These are phyloP conservation scores for Casuarina equisetifolia DNA, from an alignment of 306 rosid species.

Conservation along the genomic window DNA sequence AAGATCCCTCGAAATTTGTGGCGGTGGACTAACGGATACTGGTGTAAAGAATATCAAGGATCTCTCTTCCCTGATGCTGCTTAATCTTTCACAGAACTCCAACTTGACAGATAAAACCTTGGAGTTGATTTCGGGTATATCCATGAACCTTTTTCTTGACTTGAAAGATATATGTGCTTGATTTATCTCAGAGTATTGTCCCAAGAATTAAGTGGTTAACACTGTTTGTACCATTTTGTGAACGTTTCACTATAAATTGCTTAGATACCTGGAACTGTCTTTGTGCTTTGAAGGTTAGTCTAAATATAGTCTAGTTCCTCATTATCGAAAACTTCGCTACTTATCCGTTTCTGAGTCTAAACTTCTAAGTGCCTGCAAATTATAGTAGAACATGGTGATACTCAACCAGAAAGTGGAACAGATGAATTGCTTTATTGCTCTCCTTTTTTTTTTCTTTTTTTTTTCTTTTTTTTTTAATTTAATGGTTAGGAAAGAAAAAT, in stretches of 20 bases:
- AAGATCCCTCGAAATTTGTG: slow-evolving; percentile 89
- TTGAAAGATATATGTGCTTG: not conserved
- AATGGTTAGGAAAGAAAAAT: not conserved
- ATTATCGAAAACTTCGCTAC: not conserved
- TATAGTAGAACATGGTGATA: not conserved
- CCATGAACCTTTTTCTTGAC: slow-evolving; percentile 9
- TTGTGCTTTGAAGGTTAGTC: no score
- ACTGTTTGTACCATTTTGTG: not conserved
- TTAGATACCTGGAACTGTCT: not conserved
- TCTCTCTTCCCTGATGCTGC: slow-evolving; percentile 68
- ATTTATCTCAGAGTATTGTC: not conserved
- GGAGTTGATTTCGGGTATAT: slow-evolving; percentile 81
- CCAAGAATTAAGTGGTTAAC: not conserved
- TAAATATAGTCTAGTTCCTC: not conserved
- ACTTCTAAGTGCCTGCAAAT: not conserved
- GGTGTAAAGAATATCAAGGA: slow-evolving; percentile 85
- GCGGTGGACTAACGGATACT: slow-evolving; percentile 92
- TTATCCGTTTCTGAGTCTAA: not conserved
- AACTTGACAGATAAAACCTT: slow-evolving; percentile 79
- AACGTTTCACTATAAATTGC: not conserved
- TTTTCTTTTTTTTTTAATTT: no score
- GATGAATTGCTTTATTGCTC: not conserved
- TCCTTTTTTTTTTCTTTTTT: not conserved
- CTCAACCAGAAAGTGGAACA: not conserved
- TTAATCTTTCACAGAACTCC: slow-evolving; percentile 90